phyloP scores from a whole-genome alignment of 208 protist species.

The Trypanosoma theileri region DNA sequence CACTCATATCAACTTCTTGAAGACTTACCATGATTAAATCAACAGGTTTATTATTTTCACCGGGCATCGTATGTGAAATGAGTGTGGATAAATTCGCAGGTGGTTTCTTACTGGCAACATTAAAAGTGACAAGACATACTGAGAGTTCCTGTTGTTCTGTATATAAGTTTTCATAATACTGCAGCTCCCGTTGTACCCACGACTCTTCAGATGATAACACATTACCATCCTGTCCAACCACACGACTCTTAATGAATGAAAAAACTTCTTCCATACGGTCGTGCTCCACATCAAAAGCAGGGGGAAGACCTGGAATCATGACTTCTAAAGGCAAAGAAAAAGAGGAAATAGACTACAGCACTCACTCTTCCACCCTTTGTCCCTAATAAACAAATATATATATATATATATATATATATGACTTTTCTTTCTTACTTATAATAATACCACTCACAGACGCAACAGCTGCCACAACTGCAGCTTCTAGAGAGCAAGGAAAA shows the following conservation, averaged over 20 bases:
- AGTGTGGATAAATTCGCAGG: conserved; percentile 29
- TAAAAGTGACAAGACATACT: conserved; percentile 80
- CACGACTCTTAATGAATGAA: conserved; percentile 27
- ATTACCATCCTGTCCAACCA: conserved; percentile 7
- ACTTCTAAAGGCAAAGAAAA: conserved; percentile 1
- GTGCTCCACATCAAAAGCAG: conserved; percentile 41
- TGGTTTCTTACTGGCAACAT: conserved; percentile 86
- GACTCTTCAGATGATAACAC: conserved; percentile 40
- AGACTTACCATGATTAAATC: conserved; percentile 84
- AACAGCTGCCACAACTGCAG: no score
- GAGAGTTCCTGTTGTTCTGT: conserved; percentile 62
- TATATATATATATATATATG: no score
- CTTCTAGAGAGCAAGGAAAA: no score
- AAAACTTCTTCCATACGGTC: conserved; percentile 44
- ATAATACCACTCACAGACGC: no score
- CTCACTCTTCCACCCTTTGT: no score
- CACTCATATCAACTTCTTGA: conserved; percentile 93
- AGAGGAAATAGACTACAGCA: no score
- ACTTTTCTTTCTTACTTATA: no score
- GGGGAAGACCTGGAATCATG: conserved; percentile 66
- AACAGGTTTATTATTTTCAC: conserved; percentile 24
- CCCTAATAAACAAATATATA: no score
- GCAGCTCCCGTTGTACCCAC: conserved; percentile 80
- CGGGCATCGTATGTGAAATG: conserved; percentile 24
- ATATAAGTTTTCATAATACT: conserved; percentile 71